Evolutionary conservation across 2,329 filamentous ascomycete species (phyloP), one percentile per base, ranked within the genome.

Genomic region (Endoconidiophora laricicola): DNA sequence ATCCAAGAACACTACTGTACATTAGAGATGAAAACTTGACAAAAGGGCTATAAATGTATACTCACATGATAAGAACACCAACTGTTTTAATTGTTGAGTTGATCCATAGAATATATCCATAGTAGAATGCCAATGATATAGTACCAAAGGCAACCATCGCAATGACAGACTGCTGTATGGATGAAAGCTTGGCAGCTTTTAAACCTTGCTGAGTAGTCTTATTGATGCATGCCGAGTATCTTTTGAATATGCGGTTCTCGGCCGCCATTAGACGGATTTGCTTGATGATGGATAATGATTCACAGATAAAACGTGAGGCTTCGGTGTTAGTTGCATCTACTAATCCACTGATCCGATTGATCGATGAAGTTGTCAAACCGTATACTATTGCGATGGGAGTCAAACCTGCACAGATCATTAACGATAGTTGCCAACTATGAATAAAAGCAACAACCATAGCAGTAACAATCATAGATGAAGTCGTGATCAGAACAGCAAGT

Each of bases 401-500:
- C 2, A 76, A 57, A 0, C 66, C 62, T 0, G 69, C 64, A 37
- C 67, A 71, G 0, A 69, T 65, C 2, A 72, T 70, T 0, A 75
- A 61, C 0, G 69, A 73, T n/a, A 76, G 59, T 12, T 69, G 61
- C 68, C 71, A 73, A 26, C 66, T 70, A 52, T 71, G 72, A 14
- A 63, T 58, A 54, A 76, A 75, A 0, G 73, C 68, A 44, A 76
- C 67, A 9, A 66, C 62, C n/a, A 72, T 63, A 49, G 70, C 69
- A 0, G 70, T 59, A 4, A 69, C 55, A 4, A 71, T 57, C 1
- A 69, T 57, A 2, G 68, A 59, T 2, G 66, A 46, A 2, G 62
- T 65, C 46, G 69, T 64, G 26, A 71, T 60, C 1, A 72, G 59
- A 2, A 60, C 60, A 1, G 64, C 63, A 4, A 76, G 60, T 48